These are phyloP conservation scores for Neurospora intermedia DNA, from an alignment of 495 filamentous ascomycete species.

Conservation along the genomic window DNA sequence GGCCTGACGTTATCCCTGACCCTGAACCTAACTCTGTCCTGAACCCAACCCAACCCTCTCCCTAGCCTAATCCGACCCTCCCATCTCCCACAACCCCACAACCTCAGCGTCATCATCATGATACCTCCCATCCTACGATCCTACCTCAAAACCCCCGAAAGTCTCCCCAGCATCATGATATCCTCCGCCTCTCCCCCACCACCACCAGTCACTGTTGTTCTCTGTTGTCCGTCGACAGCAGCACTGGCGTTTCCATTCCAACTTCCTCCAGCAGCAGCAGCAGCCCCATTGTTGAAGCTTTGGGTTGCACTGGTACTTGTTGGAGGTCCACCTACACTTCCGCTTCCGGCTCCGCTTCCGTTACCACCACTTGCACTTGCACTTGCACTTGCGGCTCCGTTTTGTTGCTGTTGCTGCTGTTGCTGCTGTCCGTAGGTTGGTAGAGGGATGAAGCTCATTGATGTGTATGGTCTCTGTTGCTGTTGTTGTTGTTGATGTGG, in stretches of 20 bases:
- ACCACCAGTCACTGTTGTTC: not conserved
- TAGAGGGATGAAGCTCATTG: not conserved
- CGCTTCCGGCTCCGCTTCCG: too few species aligned
- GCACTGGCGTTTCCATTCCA: not conserved
- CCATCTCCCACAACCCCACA: too few species aligned
- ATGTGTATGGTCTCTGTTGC: not conserved
- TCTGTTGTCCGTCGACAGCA: not conserved
- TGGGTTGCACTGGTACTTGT: not conserved
- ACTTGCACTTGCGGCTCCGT: not conserved
- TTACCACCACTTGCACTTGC: not conserved
- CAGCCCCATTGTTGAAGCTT: not conserved
- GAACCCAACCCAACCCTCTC: too few species aligned
- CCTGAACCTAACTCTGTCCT: too few species aligned
- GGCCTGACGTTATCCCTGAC: too few species aligned
- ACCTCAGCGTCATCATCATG: too few species aligned
- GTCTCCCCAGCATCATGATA: not conserved
- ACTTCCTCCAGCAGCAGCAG: not conserved
- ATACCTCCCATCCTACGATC: too few species aligned
- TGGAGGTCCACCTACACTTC: not conserved
- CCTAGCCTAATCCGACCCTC: too few species aligned
- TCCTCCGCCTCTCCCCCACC: not conserved
- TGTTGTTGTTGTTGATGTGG: not conserved
- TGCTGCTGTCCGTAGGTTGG: not conserved
- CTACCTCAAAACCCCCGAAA: not conserved
- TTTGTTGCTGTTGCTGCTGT: too few species aligned